phyloP scores from a whole-genome alignment of 139 green algal species.

The Dunaliella sp. region DNA sequence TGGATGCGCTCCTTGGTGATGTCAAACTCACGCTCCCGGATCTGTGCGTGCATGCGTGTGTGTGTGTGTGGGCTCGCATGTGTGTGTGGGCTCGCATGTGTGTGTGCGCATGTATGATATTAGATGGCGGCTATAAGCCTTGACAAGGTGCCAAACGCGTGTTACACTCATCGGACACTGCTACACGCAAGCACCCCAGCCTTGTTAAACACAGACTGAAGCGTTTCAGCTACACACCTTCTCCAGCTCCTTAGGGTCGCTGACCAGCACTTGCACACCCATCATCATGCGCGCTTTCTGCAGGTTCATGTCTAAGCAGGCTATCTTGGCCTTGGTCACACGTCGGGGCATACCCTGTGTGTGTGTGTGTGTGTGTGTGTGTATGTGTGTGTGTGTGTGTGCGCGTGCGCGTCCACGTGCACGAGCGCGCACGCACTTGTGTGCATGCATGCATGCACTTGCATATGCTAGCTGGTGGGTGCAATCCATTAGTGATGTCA shows the following conservation, averaged over 20 bases:
- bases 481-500: no score
- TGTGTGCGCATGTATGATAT: no score
- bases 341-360: conserved; percentile 57
- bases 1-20: conserved; percentile 96
- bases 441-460: neutral
- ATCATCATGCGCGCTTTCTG: conserved; percentile 89
- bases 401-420: no score
- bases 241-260: conserved; percentile 94
- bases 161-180: neutral
- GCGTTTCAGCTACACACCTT: no score
- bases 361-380: no score
- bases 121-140: no score
- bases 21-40: conserved; percentile 90
- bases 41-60: conserved; percentile 31
- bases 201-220: no score
- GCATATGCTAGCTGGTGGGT: no score
- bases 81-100: neutral
- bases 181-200: no score
- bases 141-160: neutral
- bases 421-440: neutral
- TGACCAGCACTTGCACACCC: conserved; percentile 89
- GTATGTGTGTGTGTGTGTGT: no score
- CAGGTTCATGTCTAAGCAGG: conserved; percentile 95
- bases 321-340: conserved; percentile 65
- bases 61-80: neutral